phyloP scores from a whole-genome alignment of 768 basidiomycete genomes.

The Pulveroboletus frians region DNA sequence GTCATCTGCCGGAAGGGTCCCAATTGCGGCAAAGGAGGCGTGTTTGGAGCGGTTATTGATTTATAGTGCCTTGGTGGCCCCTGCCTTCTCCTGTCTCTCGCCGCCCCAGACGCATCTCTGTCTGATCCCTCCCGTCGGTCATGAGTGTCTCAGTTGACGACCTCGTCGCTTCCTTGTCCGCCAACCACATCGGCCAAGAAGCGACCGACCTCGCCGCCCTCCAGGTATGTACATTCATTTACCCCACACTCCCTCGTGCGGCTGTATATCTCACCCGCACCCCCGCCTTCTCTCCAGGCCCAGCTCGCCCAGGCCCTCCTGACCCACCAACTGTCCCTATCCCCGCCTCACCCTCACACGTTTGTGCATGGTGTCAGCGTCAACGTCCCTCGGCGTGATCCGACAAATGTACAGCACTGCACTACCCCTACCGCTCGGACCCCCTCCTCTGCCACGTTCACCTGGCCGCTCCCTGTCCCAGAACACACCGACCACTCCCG shows the following conservation, averaged over 20 bases:
- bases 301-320: conserved; percentile 44
- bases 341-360: conserved; percentile 14
- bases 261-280: conserved; percentile 15
- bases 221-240: conserved; percentile 33
- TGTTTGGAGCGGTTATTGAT: conserved; percentile 23
- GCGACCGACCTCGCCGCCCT: conserved; percentile 46
- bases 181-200: conserved; percentile 50
- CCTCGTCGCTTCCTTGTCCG: conserved; percentile 43
- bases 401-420: conserved; percentile 36
- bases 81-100: conserved; percentile 11
- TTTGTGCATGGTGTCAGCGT: conserved; percentile 20
- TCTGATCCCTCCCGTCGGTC: conserved; percentile 1
- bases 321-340: conserved; percentile 28
- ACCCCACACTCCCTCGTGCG: conserved; percentile 12
- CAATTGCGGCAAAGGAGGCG: conserved; percentile 7
- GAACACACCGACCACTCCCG: conserved; percentile 23
- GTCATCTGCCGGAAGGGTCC: conserved; percentile 11
- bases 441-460: conserved; percentile 26
- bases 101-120: neutral
- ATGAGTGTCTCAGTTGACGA: conserved; percentile 49
- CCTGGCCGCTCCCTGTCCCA: conserved; percentile 26
- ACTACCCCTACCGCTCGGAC: conserved; percentile 38
- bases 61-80: conserved; percentile 8
- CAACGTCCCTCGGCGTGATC: conserved; percentile 26
- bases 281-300: conserved; percentile 26